A percentile compares a stretch with the other conserved stretches of the same genome.
Conservation (phyloP, 257 asterid genomes). For the Apocynum venetum region DNA sequence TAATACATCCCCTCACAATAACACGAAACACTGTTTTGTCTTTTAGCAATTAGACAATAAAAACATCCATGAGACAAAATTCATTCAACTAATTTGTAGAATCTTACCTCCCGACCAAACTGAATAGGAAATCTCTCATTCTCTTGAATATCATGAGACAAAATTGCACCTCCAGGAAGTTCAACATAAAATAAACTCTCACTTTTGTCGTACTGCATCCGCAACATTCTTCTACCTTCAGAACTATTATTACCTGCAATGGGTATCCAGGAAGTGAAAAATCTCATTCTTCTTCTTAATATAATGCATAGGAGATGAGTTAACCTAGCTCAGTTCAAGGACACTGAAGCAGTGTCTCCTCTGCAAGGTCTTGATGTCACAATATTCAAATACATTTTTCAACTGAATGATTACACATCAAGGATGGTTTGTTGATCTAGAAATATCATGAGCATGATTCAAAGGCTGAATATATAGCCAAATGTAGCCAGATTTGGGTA, state of each 20-base stretch:
- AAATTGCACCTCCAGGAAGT: constrained; percentile 73
- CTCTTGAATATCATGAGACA: constrained; percentile 68
- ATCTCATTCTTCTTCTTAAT: neutral
- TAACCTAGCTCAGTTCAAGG: neutral
- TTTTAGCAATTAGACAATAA: neutral
- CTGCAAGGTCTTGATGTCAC: neutral
- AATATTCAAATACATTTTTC: neutral
- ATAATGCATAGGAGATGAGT: neutral
- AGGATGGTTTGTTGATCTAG: neutral
- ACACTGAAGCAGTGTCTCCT: neutral
- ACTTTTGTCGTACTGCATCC: constrained; percentile 47
- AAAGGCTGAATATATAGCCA: neutral
- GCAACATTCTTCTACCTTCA: constrained; percentile 54
- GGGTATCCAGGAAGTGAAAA: constrained; percentile 12
- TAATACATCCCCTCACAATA: neutral
- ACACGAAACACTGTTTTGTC: neutral
- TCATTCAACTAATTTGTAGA: neutral
- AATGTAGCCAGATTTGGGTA: neutral
- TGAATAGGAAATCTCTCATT: constrained; percentile 81
- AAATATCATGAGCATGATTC: neutral
- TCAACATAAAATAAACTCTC: constrained; percentile 85
- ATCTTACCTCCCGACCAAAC: constrained; percentile 92
- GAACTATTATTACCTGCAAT: constrained; percentile 49
- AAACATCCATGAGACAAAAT: neutral
- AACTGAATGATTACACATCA: neutral